A percentile compares a stretch with the other conserved stretches of the same genome.
phyloP scores from a whole-genome alignment of 345 rosid species.

The Erysimum cheiranthoides region DNA sequence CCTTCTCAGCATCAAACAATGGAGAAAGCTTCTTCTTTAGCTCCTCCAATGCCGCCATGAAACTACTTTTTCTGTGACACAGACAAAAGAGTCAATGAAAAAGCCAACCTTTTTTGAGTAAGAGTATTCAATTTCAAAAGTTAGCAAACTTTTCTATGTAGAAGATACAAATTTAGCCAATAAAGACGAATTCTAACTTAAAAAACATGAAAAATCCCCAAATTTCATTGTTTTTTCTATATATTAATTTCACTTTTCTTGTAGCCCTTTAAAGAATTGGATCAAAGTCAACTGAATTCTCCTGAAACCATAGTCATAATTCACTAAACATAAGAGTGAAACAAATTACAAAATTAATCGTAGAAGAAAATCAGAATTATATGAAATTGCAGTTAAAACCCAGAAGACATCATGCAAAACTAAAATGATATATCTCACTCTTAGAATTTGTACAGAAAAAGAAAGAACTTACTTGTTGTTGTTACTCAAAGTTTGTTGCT shows the following conservation, averaged over 20 bases:
- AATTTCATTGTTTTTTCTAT: background rate
- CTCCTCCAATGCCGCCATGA: conserved; percentile 93
- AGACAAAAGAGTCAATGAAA: background rate
- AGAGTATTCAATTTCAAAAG: background rate
- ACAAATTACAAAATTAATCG: background rate
- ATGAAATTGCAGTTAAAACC: conserved; percentile 21
- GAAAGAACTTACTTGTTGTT: conserved; percentile 2
- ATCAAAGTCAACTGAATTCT: conserved; percentile 26
- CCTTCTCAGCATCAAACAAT: conserved; percentile 92
- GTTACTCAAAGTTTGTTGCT: conserved; percentile 15
- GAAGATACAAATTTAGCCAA: background rate
- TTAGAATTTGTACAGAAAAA: conserved; percentile 1
- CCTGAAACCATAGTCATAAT: conserved; percentile 4
- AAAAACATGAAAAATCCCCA: background rate
- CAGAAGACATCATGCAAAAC: conserved; percentile 25
- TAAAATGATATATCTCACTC: conserved; percentile 1
- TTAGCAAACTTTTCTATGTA: background rate
- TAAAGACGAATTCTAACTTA: background rate
- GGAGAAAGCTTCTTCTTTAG: conserved; percentile 84
- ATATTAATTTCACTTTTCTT: background rate
- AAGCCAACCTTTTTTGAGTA: background rate
- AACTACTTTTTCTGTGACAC: conserved; percentile 24
- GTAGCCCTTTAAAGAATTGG: background rate
- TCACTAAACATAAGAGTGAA: conserved; percentile 17
- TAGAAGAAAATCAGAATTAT: background rate